Base-by-base conservation (phyloP, 1,284 basidiomycete genomes). In the Stygiomarasmius scandens region DNA sequence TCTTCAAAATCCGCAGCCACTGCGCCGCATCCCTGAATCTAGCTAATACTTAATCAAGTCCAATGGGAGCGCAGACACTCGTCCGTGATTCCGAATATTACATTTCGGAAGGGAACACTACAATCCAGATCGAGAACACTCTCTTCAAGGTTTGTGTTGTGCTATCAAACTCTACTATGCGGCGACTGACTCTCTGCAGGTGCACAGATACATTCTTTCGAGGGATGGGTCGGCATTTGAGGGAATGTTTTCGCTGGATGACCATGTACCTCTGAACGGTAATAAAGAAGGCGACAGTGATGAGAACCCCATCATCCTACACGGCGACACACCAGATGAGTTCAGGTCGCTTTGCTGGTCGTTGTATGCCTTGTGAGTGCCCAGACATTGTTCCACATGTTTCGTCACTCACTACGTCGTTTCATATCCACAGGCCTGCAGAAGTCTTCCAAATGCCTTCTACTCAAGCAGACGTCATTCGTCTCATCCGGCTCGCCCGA, bases 171-270 rank as follows among this genome's bases (percentile, higher is more conserved):
- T n/a, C n/a, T n/a, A n/a, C n/a, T n/a, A n/a, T n/a, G n/a, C n/a
- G n/a, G n/a, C n/a, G n/a, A n/a, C n/a, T n/a, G n/a, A n/a, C n/a
- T 58, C 60, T 53, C 64, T 46, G 25, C 32, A 82, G 81, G 78
- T 83, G 25, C 81, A 83, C 59, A 72, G 77, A 47, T 81, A 77
- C n/a, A 71, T 78, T 54, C 66, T 83, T 29, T 71, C 74, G 19
- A 79, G 79, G 60, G 82, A 83, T 57, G 75, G 75, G 25, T 82
- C 81, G 27, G 77, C 78, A 14, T 83, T 83, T 58, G 74, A 80
- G 62, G 70, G 75, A 63, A 82, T 83, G 81, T 83, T 83, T 69
- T 74, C 72, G 27, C 66, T 82, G 20, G 77, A 78, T 50, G 47
- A 49, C 14, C 49, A 41, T 41, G 38, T 41, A 54, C 34, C 58